Conservation (phyloP, 352 stramenopile species). For the Globisporangium viniferum region DNA sequence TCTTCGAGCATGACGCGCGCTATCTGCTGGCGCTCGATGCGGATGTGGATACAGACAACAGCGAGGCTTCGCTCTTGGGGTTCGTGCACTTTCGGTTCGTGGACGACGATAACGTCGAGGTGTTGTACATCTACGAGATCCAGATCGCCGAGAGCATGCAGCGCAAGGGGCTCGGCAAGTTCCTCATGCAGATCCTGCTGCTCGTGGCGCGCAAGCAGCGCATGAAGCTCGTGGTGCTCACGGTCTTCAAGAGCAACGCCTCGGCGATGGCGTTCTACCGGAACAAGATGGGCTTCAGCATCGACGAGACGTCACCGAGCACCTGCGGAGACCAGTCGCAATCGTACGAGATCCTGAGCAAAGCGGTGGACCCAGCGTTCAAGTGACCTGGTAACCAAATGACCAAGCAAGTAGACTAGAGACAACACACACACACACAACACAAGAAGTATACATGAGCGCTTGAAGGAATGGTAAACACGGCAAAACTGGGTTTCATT, state of each 20-base stretch:
- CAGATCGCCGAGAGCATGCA: slow-evolving; percentile 72
- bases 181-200: slow-evolving; percentile 90
- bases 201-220: slow-evolving; percentile 66
- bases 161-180: slow-evolving; percentile 83
- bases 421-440: neutral
- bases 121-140: slow-evolving; percentile 95
- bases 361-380: slow-evolving; percentile 30
- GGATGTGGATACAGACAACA: slow-evolving; percentile 9
- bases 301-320: slow-evolving; percentile 91
- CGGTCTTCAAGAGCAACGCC: slow-evolving; percentile 91
- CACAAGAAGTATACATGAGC: neutral
- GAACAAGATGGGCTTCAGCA: slow-evolving; percentile 76
- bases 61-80: slow-evolving; percentile 33
- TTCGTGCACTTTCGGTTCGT: slow-evolving; percentile 95
- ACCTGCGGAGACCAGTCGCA: slow-evolving; percentile 60
- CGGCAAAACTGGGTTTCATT: slow-evolving; percentile 17
- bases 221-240: slow-evolving; percentile 92
- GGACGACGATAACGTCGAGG: slow-evolving; percentile 85
- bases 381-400: neutral
- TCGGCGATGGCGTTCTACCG: slow-evolving; percentile 90
- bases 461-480: neutral
- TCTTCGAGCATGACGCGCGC: slow-evolving; percentile 83
- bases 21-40: slow-evolving; percentile 67
- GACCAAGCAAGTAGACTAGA: neutral
- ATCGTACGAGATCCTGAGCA: slow-evolving; percentile 87